phyloP scores from a whole-genome alignment of 108 stramenopile genomes.

The Conticribra weissflogii region DNA sequence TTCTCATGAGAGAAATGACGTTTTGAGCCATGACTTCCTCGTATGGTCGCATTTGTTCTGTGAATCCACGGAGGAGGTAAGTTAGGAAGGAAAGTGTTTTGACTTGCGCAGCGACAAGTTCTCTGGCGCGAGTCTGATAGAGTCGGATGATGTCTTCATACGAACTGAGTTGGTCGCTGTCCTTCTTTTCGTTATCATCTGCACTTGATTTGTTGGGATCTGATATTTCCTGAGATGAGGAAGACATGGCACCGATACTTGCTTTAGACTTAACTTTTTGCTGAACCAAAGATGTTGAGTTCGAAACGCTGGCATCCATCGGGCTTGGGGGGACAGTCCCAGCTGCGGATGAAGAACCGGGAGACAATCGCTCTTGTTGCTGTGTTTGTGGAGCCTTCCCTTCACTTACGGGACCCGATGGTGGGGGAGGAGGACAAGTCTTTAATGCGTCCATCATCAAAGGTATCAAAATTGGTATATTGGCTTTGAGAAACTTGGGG shows the following conservation, averaged over 20 bases:
- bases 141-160: conserved; percentile 15
- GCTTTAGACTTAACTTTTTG: neutral
- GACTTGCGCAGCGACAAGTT: conserved; percentile 85
- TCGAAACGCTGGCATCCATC: neutral
- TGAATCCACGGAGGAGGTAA: conserved; percentile 80
- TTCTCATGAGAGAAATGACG: conserved; percentile 81
- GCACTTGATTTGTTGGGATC: too few species aligned
- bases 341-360: neutral
- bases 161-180: too few species aligned
- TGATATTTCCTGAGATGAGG: too few species aligned
- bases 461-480: conserved; percentile 82
- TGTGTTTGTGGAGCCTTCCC: conserved; percentile 7
- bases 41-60: conserved; percentile 80
- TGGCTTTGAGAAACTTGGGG: conserved; percentile 75
- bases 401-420: conserved; percentile 19
- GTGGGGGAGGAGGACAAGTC: conserved; percentile 63
- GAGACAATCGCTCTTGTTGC: neutral
- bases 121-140: conserved; percentile 60
- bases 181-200: too few species aligned
- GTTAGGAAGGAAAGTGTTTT: conserved; percentile 93
- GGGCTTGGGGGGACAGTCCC: neutral
- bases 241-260: too few species aligned
- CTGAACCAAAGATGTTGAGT: neutral
- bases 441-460: conserved; percentile 91
- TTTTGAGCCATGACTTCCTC: conserved; percentile 75